These are phyloP conservation scores for Penicillium sp. DNA, from an alignment of 2,329 filamentous ascomycete species.

Conservation along the genomic window DNA sequence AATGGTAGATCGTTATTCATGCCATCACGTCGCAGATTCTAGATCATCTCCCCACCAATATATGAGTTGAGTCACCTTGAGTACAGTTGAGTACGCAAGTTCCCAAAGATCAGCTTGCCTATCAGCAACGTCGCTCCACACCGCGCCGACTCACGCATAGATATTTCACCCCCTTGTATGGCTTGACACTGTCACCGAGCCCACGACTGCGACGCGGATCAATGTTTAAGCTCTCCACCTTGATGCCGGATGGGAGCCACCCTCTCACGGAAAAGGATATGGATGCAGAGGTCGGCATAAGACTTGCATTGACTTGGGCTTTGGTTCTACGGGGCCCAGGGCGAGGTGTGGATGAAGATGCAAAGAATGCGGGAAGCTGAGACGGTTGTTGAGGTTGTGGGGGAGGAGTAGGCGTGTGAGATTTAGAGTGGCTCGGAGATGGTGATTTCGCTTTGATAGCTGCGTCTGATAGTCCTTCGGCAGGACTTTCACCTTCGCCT, in stretches of 20 bases:
- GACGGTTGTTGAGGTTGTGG: constrained; percentile 16
- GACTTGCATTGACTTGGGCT: constrained; percentile 64
- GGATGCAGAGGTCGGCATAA: constrained; percentile 75
- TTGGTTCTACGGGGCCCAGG: constrained; percentile 29
- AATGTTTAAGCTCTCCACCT: constrained; percentile 58
- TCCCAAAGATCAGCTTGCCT: not conserved
- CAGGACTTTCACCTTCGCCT: constrained; percentile 10
- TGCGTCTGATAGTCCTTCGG: constrained; percentile 12
- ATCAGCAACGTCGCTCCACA: constrained; percentile 43
- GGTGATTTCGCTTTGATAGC: constrained; percentile 17
- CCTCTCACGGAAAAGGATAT: constrained; percentile 62
- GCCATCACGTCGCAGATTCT: not conserved
- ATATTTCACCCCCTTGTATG: constrained; percentile 98
- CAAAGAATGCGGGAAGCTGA: constrained; percentile 21
- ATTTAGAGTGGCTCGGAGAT: constrained; percentile 21
- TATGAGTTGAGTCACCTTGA: not conserved
- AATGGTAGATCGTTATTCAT: constrained; percentile 8
- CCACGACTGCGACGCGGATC: constrained; percentile 77
- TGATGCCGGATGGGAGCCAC: constrained; percentile 61
- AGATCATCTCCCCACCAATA: not conserved
- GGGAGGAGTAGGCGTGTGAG: constrained; percentile 19
- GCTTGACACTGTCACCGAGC: constrained; percentile 79
- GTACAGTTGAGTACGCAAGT: not conserved
- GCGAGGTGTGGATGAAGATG: constrained; percentile 18
- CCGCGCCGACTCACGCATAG: constrained; percentile 65